Evolutionary conservation across 2,329 filamentous ascomycete genomes (phyloP), one percentile per base, ranked within the genome.

Genomic region (Colletotrichum magnum): DNA sequence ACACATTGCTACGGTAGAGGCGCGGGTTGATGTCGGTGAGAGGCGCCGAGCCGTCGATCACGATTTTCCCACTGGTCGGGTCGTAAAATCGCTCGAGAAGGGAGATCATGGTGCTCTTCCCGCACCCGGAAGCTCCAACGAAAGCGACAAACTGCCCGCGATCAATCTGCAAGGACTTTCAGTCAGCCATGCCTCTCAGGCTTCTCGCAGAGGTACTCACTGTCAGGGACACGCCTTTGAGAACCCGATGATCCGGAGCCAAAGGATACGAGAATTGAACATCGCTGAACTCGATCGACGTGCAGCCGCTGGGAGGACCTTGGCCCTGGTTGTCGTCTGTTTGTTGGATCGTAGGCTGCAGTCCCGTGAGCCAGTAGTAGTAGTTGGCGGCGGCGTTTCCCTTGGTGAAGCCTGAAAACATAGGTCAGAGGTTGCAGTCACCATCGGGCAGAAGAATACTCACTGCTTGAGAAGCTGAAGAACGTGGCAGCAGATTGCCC

Each of bases 71-170:
- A 26, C 18, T 62, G 0, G 47, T 53, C 2, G 65, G 65, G 32
- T 71, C 69, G 36, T 71, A 69, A 53, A 69, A 83, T 1, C 83
- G 78, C 67, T 85, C 80, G 0, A 86, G 75, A 65, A 86, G 79
- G 5, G 85, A 83, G 57, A 92, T 83, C 59, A 88, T 86, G 0
- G 89, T 91, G 1, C 85, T 88, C 75, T 91, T 92, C 1, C 88
- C 88, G 61, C 86, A 88, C 4, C 88, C 87, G 0, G 84, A 86
- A 7, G 85, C 78, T 5, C 88, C 88, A 0, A 90, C 87, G 39
- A 89, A 79, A 0, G 86, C 88, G 1, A 85, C 79, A 24, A 67
- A 67, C 3, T 67, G 57, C 6, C 63, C 63, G 15, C 39, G 56
- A 21, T 61, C 63, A 18, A 66, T 66, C 63, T 66, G 9, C 9